Evolutionary conservation across 352 stramenopile species (phyloP), one percentile per base, ranked within the genome.

Genomic region (Globisporangium paroecandrum): DNA sequence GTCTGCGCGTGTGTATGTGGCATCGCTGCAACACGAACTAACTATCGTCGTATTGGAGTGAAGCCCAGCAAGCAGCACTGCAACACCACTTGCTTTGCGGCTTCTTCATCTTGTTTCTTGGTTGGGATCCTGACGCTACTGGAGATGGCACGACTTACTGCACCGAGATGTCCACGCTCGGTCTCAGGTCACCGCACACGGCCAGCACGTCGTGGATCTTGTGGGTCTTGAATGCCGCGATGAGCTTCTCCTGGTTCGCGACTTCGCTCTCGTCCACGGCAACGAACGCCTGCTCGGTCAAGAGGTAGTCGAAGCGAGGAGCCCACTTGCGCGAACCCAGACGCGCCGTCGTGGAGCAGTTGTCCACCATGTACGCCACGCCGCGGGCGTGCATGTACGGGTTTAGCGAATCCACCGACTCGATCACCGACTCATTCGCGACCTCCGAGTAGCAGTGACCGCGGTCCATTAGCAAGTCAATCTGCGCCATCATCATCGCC

Each of bases 281-380:
- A 29, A 97, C 97, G 76, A 97, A 99, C 27, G 96, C 97, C 73
- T 99, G 87, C 79, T 99, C 96, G 64, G 98, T 98, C 67, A 99
- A 83, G 73, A 99, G 97, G 91, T 99, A 99, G 83, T 99, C 96
- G 79, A 99, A 99, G 75, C 96, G 89, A 65, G 97, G 97, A 29
- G 96, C 97, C 97, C 97, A 99, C 86, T 99, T 99, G 67, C 97
- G 85, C 53, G 93, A 98, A 73, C 97, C 97, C 38, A 98, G 96
- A 85, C 98, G 97, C 27, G 97, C 97, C 55, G 97, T 99, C 74
- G 97, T 98, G n/a, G 95, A 99, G 89, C 97, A 99, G 84, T 99
- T 99, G 85, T 99, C 97, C 64, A 99, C 97, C 97, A 99, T 99
- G 87, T 99, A 99, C 36, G 97, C 89, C 65, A 99, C 95, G 46